These are phyloP conservation scores for Sideroxylon spinosum DNA, from an alignment of 179 eudicot species.

Conservation along the genomic window DNA sequence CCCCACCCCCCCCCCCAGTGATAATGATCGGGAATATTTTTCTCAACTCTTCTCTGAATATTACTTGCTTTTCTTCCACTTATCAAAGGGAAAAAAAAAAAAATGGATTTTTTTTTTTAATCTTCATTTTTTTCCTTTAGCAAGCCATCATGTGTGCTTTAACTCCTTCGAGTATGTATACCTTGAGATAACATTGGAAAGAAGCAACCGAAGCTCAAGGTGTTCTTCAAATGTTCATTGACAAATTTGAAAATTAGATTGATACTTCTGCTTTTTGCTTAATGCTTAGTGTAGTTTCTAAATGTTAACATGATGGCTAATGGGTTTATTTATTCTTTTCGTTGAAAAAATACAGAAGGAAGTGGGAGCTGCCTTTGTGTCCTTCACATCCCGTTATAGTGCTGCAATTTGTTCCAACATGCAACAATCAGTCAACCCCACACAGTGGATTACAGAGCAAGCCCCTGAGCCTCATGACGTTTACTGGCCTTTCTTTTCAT, in stretches of 20 bases:
- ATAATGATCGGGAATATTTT: too few relatives aligned
- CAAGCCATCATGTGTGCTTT: too few relatives aligned
- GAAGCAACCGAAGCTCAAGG: not conserved
- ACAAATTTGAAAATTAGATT: too few relatives aligned
- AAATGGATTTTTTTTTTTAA: too few relatives aligned
- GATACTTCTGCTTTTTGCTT: too few relatives aligned
- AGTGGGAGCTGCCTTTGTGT: conserved; percentile 73
- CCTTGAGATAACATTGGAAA: not conserved
- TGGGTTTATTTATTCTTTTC: not conserved
- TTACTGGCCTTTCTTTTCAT: conserved; percentile 66
- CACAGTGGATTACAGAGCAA: conserved; percentile 56
- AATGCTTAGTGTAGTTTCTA: not conserved
- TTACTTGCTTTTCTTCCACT: too few relatives aligned
- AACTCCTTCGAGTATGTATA: not conserved
- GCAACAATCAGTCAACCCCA: conserved; percentile 61
- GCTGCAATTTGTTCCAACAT: conserved; percentile 56
- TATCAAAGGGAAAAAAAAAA: too few relatives aligned
- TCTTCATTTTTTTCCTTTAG: too few relatives aligned
- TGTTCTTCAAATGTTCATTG: not conserved
- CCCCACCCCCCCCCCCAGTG: too few relatives aligned
- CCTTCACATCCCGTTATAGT: conserved; percentile 62
- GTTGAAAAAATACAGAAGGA: conserved; percentile 37
- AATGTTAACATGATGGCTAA: not conserved
- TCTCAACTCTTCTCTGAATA: too few relatives aligned
- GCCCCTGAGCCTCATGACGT: conserved; percentile 81